A percentile compares a stretch with the other conserved stretches of the same genome.
These are phyloP conservation scores for Zygosaccharomyces rouxii DNA, from an alignment of 805 yeast genomes.

Conservation along the genomic window DNA sequence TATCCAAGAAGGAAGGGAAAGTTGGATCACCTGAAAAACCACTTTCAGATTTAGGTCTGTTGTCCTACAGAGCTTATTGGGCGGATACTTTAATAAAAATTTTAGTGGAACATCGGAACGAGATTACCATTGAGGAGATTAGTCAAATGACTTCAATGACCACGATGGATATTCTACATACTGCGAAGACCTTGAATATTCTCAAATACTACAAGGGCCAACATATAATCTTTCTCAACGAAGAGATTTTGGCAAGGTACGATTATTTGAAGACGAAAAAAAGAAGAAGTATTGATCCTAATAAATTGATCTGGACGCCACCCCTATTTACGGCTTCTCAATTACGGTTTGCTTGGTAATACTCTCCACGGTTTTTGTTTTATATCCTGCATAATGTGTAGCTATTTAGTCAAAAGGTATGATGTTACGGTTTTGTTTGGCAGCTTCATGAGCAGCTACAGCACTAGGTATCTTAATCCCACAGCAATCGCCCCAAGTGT, in stretches of 20 bases:
- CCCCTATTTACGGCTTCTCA: slow-evolving; percentile 94
- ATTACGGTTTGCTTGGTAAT: slow-evolving; percentile 88
- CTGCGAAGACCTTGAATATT: slow-evolving; percentile 86
- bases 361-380: neutral
- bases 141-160: slow-evolving; percentile 89
- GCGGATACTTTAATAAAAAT: slow-evolving; percentile 78
- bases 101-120: slow-evolving; percentile 59
- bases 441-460: slow-evolving; percentile 73
- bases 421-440: slow-evolving; percentile 36
- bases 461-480: slow-evolving; percentile 96
- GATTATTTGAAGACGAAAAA: slow-evolving; percentile 67
- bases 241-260: slow-evolving; percentile 71
- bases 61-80: slow-evolving; percentile 95
- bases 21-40: slow-evolving; percentile 98
- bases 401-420: slow-evolving; percentile 61
- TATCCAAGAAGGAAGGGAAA: slow-evolving; percentile 82
- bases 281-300: slow-evolving; percentile 70
- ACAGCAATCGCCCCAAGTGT: slow-evolving; percentile 95
- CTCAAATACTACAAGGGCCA: slow-evolving; percentile 92
- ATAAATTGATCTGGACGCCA: slow-evolving; percentile 81
- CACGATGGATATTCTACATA: slow-evolving; percentile 90
- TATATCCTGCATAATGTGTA: slow-evolving; percentile 1
- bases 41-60: slow-evolving; percentile 84
- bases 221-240: slow-evolving; percentile 82
- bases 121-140: slow-evolving; percentile 85